Percentiles rank a stretch among this genome's conserved stretches.
phyloP scores from a whole-genome alignment of 306 rosid species.

The Castanea crenata region DNA sequence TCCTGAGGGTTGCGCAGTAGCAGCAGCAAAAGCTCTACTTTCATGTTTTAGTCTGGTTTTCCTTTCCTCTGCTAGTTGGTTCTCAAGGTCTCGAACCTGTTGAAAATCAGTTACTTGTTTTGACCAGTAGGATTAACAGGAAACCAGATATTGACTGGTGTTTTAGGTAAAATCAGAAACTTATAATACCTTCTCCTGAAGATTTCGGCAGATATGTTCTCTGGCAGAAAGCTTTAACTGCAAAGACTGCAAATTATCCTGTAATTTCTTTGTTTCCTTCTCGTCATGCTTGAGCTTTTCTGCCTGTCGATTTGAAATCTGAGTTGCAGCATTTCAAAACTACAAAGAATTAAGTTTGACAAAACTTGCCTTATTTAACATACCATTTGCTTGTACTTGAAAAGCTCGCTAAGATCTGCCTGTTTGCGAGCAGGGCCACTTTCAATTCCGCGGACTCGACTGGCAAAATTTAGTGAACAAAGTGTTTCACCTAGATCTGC shows the following conservation, averaged over 20 bases:
- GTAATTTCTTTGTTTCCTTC: conserved; percentile 82
- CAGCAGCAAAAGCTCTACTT: conserved; percentile 61
- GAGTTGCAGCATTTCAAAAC: conserved; percentile 7
- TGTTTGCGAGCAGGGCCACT: conserved; percentile 95
- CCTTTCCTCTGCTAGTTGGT: conserved; percentile 81
- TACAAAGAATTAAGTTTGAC: neutral
- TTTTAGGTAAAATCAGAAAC: neutral
- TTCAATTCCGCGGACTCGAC: conserved; percentile 89
- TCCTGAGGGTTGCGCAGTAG: conserved; percentile 49
- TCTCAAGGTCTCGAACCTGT: conserved; percentile 94
- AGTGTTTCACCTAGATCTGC: conserved; percentile 86
- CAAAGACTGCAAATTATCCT: conserved; percentile 63
- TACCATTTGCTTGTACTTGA: conserved; percentile 98
- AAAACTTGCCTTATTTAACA: conserved; percentile 5
- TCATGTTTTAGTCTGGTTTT: conserved; percentile 79
- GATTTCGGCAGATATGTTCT: conserved; percentile 71
- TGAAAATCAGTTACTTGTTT: neutral
- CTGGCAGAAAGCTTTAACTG: conserved; percentile 78
- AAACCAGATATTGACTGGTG: neutral
- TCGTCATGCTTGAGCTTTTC: conserved; percentile 88
- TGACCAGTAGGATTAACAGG: neutral
- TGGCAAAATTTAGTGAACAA: conserved; percentile 91
- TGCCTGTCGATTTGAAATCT: conserved; percentile 41
- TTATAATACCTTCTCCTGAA: conserved; percentile 79
- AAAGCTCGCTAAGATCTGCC: conserved; percentile 65